Evolutionary conservation across 2,329 filamentous ascomycete genomes (phyloP).

Genomic region (Dactylellina cionopaga): DNA sequence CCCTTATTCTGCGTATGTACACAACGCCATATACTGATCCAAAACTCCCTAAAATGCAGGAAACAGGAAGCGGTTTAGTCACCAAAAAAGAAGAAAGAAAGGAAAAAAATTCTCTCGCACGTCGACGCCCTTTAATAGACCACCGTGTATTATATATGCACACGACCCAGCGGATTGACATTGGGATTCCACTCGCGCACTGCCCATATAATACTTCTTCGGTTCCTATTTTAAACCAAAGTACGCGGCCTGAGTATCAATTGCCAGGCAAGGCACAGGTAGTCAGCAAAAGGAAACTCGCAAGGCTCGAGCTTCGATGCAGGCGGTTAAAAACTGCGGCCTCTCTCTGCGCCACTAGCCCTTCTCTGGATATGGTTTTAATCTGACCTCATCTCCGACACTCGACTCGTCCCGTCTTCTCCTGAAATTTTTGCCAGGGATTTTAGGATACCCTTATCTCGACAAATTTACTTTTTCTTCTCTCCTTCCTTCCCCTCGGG

Average conservation of each 20-base stretch:
- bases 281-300: constrained; percentile 9
- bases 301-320: constrained; percentile 14
- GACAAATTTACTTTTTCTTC: constrained; percentile 5
- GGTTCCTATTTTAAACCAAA: no score
- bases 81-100: constrained; percentile 1
- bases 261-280: no score
- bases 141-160: constrained; percentile 19
- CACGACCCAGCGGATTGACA: no score
- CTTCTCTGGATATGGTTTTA: constrained; percentile 20
- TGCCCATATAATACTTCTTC: no score
- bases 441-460: background rate
- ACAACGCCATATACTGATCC: background rate
- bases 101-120: background rate
- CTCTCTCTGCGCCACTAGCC: constrained; percentile 25
- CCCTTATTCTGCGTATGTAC: constrained; percentile 30
- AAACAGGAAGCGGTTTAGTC: constrained; percentile 5
- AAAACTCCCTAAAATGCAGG: constrained; percentile 4
- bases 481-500: constrained; percentile 7
- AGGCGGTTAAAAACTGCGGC: constrained; percentile 16
- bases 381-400: constrained; percentile 36
- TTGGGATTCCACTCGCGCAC: no score
- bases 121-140: constrained; percentile 18
- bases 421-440: constrained; percentile 24
- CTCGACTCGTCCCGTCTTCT: constrained; percentile 17
- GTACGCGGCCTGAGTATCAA: no score